Base-by-base conservation (phyloP, 75 land plant species). In the Isoetes taiwanensis region DNA sequence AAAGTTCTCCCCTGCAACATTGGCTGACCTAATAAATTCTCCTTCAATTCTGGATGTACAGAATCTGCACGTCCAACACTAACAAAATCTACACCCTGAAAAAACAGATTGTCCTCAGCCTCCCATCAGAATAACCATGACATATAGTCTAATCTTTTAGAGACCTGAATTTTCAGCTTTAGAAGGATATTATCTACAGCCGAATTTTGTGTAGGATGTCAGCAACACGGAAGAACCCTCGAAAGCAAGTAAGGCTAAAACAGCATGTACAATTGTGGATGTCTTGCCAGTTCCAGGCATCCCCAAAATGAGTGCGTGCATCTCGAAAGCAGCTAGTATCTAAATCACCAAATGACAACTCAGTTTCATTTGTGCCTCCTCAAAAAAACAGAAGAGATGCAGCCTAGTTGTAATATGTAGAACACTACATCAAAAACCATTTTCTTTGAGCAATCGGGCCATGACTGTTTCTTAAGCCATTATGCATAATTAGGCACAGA, bases 211-310 rank as follows among this genome's bases (percentile, higher is more conserved):
- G 54, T 88, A 88, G 9, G 95, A 88, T 35, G 95, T 80, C 28
- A 88, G 78, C 58, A 88, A 72, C 58, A 88, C 66, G 21, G 90
- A 80, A 55, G 80, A 64, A 21, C 80, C 85, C 64, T 85, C 79
- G n/a, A n/a, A n/a, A 41, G 74, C 68, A 56, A 88, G 71, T 61
- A 88, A 67, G 16, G 95, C 88, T 34, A 78, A 80, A 14, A 88
- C 95, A 50, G 95, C 85, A 84, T 88, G 84, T 11, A 84, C 95
- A 81, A 88, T 78, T 26, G 95, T 88, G 5, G 88, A 78, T 35
- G 95, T 88, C 58, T 88, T 88, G 41, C 95, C 95, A 3, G 95
- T 84, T 46, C 95, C 95, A 53, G 95, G 95, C 95, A 88, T 88
- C 52, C 95, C 95, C 16, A 88, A 66, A 55, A 88, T 84, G 23